Evolutionary conservation across 148 eudicot species (phyloP).

Genomic region (Amaranthus hypochondriacus): DNA sequence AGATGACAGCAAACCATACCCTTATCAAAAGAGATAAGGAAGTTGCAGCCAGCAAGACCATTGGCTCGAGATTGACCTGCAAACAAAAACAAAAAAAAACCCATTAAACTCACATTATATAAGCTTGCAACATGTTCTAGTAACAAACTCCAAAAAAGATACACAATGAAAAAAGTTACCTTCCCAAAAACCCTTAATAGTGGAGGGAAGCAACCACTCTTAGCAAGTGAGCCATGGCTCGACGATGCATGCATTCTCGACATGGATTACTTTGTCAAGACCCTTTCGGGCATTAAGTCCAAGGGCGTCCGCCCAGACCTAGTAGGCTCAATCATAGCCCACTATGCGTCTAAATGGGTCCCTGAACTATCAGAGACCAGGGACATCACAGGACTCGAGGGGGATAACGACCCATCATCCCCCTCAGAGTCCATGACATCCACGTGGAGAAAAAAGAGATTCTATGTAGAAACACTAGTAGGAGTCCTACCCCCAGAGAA

Average conservation of each 20-base stretch:
- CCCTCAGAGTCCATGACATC: conserved; percentile 42
- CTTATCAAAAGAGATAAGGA: too few relatives aligned
- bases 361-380: conserved; percentile 54
- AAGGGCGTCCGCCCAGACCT: conserved; percentile 73
- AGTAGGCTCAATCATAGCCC: conserved; percentile 71
- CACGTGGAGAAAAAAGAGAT: conserved; percentile 52
- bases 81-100: background rate
- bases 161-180: conserved; percentile 25
- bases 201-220: conserved; percentile 13
- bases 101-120: background rate
- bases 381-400: background rate
- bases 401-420: background rate
- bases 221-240: conserved; percentile 36
- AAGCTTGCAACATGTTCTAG: background rate
- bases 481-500: conserved; percentile 61
- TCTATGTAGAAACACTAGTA: conserved; percentile 61
- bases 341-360: conserved; percentile 74
- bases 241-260: conserved; percentile 53
- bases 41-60: too few relatives aligned
- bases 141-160: background rate
- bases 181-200: conserved; percentile 16
- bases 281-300: conserved; percentile 52
- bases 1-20: too few relatives aligned
- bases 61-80: too few relatives aligned
- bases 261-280: conserved; percentile 71